Percentiles rank a stretch among this genome's conserved stretches.
Conservation (phyloP, 83 land plant genomes). For the Larix sibirica region DNA sequence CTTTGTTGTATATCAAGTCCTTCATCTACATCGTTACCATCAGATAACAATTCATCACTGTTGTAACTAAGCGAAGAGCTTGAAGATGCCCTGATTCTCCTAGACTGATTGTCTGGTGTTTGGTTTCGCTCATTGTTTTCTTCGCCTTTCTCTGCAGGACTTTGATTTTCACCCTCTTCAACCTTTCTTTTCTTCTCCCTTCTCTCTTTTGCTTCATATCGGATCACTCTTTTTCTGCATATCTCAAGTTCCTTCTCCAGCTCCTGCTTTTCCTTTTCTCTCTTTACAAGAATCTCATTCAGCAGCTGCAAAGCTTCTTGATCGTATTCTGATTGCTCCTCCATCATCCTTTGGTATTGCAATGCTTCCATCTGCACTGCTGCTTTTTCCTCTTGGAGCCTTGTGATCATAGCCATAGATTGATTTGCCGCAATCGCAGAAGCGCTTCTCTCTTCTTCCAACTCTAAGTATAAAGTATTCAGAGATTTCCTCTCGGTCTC, state of each 20-base stretch:
- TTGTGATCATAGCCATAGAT: constrained; percentile 78
- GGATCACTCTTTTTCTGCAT: constrained; percentile 37
- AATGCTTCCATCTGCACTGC: constrained; percentile 81
- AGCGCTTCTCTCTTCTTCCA: constrained; percentile 77
- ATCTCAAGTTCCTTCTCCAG: constrained; percentile 70
- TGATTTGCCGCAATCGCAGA: constrained; percentile 73
- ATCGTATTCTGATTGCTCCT: constrained; percentile 76
- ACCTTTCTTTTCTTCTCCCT: constrained; percentile 22
- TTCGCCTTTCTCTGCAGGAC: constrained; percentile 11
- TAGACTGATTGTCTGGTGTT: constrained; percentile 18
- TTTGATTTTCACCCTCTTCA: not conserved
- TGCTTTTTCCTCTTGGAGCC: constrained; percentile 82
- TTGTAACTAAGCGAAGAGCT: constrained; percentile 47
- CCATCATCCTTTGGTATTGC: constrained; percentile 84
- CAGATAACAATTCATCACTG: constrained; percentile 45
- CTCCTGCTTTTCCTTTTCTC: constrained; percentile 69
- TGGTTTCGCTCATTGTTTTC: not conserved
- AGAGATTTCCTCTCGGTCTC: constrained; percentile 48
- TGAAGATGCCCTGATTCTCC: constrained; percentile 29
- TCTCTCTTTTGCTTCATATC: constrained; percentile 47
- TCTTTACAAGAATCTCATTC: constrained; percentile 71
- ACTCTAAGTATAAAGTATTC: constrained; percentile 54
- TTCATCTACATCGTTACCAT: constrained; percentile 39
- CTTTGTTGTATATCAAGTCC: not conserved
- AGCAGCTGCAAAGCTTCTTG: constrained; percentile 75